Evolutionary conservation across 495 filamentous ascomycete species (phyloP), one percentile per base, ranked within the genome.

Genomic region (Bryoglossum gracile): DNA sequence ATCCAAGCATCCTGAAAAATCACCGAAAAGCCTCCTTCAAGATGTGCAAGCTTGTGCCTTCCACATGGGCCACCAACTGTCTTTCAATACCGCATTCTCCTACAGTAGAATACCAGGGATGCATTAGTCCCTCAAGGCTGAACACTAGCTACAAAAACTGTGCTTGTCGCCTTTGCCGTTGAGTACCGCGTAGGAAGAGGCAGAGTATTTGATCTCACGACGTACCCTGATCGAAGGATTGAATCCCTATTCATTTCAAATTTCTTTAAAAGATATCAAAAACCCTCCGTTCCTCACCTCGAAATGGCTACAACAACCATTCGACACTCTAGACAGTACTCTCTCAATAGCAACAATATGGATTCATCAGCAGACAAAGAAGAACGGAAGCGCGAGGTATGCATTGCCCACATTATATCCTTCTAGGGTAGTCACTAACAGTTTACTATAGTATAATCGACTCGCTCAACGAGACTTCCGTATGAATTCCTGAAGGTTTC

Each of bases 401-500:
- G 51, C 41, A 23, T 36, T 35, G 13, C 19, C 18, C 4, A 18
- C 14, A 19, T 14, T 3, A 11, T 17, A 14, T 26, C 22, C 9
- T 16, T 17, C 4, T 19, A 22, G 8, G 28, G 11, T 14, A 38
- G 6, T 19, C 9, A 33, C 48, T 49, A 30, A 46, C 21, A 23
- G 21, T 19, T 16, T n/a, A 3, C 16, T 19, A n/a, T 18, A 58
- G 53, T 63, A 63, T 38, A 63, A 63, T 36, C 54, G 60, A 11
- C 53, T 63, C 40, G 60, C 60, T n/a, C 60, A 63, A 38, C 40
- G 60, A 43, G 61, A 63, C 48, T 63, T 63, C 40, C 61, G 61
- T 63, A 63, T 39, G 58, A 32, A 22, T 22, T 14, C 19, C 18
- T 11, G 33, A 1, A 26, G 9, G n/a, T 26, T 9, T 16, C 17